phyloP scores from a whole-genome alignment of 2,329 filamentous ascomycete genomes.

The Claviceps pusilla region DNA sequence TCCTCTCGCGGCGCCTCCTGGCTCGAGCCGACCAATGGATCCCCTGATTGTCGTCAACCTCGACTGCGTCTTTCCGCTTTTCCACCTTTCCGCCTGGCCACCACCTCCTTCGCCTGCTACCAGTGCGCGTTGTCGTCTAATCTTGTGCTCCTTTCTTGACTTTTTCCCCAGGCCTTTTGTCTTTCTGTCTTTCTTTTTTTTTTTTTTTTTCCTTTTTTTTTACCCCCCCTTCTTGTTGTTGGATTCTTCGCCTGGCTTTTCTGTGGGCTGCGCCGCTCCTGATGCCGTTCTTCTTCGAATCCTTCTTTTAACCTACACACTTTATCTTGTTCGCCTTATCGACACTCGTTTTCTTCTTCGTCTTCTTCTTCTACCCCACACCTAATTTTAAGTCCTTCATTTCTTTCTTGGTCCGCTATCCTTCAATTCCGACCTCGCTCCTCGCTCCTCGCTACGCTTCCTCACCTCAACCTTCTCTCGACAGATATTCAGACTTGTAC shows the following conservation, averaged over 20 bases:
- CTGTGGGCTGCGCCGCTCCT: conserved; percentile 11
- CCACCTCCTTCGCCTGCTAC: conserved; percentile 6
- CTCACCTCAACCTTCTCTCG: neutral
- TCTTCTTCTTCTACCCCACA: neutral
- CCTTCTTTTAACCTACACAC: conserved; percentile 12
- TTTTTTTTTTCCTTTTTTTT: neutral
- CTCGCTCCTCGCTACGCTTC: neutral
- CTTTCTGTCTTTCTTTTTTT: neutral
- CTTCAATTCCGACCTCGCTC: neutral
- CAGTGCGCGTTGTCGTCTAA: conserved; percentile 3
- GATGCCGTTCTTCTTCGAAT: conserved; percentile 15
- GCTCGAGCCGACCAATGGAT: neutral
- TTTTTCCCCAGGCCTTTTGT: neutral
- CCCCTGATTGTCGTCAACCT: conserved; percentile 8
- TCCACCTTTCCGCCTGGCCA: conserved; percentile 5
- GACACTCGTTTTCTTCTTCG: conserved; percentile 16
- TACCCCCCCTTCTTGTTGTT: neutral
- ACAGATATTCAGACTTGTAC: neutral
- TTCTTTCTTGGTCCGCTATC: conserved; percentile 13
- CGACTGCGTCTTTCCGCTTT: conserved; percentile 4
- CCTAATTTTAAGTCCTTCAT: conserved; percentile 19
- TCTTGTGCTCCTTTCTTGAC: conserved; percentile 6
- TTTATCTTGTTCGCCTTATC: conserved; percentile 12
- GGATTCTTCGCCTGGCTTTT: conserved; percentile 13
- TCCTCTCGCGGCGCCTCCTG: neutral